Evolutionary conservation across 208 protist genomes (phyloP), one percentile per base, ranked within the genome.

Genomic region (Acanthamoeba triangularis): DNA sequence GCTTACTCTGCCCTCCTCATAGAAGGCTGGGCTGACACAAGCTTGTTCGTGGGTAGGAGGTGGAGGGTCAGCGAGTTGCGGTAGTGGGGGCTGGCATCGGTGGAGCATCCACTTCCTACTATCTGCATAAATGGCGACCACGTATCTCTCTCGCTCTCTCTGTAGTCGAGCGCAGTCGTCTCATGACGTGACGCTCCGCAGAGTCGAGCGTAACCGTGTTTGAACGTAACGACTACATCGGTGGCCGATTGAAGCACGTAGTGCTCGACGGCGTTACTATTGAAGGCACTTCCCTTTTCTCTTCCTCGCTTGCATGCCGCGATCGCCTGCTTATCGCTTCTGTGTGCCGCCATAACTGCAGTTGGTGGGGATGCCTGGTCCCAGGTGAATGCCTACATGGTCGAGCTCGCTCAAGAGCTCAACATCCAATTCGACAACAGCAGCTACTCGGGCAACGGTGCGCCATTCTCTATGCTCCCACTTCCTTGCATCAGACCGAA

Each of bases 201-300:
- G 87, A 93, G 61, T 54, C 87, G 23, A 28, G 28, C 35, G 25
- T 93, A 14, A 93, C 87, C 1, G 61, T 93, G 25, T 93, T 93
- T 25, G 87, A 93, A n/a, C 87, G 63, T 13, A 93, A 74, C 61
- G 87, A 93, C 87, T 93, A 93, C 87, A 93, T 93, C 37, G 87
- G 87, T 35, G 87, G 87, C 4, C 52, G 87, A 33, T 54, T 93
- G 25, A 93, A 93, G 61, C 59, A 93, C 59, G 54, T 74, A n/a
- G 37, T 93, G 2, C 44, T 88, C 16, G 80, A 88, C 20, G 80
- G 80, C 3, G 80, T 93, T 16, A 72, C 59, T 28, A 59, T 74
- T 0, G 87, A 74, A 67, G 87, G 87, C 41, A 52, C 25, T n/a
- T 11, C 37, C 80, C 18, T 61, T 6, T 23, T 25, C 28, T 16